Evolutionary conservation across 139 green algal genomes (phyloP).

Genomic region (Chlorella vulgaris): DNA sequence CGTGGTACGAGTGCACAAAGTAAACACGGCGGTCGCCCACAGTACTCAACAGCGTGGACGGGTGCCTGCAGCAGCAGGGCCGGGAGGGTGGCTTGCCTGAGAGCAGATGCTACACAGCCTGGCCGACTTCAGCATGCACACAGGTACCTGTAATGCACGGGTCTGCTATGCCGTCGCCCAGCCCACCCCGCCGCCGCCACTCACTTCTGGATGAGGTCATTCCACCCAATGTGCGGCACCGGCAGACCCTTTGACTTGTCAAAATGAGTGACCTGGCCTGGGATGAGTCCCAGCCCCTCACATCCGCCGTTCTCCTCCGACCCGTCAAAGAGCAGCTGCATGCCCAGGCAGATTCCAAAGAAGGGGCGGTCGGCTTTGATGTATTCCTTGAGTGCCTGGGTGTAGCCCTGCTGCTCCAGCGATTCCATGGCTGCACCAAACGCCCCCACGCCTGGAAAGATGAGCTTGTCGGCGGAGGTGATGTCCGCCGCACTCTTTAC

Average conservation of each 20-base stretch:
- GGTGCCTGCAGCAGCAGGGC: neutral
- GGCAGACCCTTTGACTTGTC: slow-evolving; percentile 72
- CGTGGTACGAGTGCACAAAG: slow-evolving; percentile 98
- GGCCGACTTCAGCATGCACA: too few species aligned
- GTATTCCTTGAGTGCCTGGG: slow-evolving; percentile 85
- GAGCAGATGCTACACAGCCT: too few species aligned
- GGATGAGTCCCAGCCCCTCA: slow-evolving; percentile 93
- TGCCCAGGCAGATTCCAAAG: slow-evolving; percentile 96
- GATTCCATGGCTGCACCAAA: slow-evolving; percentile 91
- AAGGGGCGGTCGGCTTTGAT: slow-evolving; percentile 86
- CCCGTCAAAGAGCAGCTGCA: slow-evolving; percentile 98
- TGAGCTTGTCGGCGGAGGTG: slow-evolving; percentile 70
- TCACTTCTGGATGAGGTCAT: slow-evolving; percentile 73
- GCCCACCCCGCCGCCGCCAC: neutral
- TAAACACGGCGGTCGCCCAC: slow-evolving; percentile 88
- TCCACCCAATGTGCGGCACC: slow-evolving; percentile 99
- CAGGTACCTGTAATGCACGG: too few species aligned
- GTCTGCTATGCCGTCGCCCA: neutral
- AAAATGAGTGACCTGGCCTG: slow-evolving; percentile 81
- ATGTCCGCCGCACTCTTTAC: slow-evolving; percentile 75
- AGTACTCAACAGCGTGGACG: slow-evolving; percentile 56
- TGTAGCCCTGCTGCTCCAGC: slow-evolving; percentile 70
- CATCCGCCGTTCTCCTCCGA: slow-evolving; percentile 93
- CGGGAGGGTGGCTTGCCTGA: neutral
- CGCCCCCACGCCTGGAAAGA: slow-evolving; percentile 97